Evolutionary conservation across 192 early-diverging fungal species (phyloP).

Genomic region (Diversispora epigaea): DNA sequence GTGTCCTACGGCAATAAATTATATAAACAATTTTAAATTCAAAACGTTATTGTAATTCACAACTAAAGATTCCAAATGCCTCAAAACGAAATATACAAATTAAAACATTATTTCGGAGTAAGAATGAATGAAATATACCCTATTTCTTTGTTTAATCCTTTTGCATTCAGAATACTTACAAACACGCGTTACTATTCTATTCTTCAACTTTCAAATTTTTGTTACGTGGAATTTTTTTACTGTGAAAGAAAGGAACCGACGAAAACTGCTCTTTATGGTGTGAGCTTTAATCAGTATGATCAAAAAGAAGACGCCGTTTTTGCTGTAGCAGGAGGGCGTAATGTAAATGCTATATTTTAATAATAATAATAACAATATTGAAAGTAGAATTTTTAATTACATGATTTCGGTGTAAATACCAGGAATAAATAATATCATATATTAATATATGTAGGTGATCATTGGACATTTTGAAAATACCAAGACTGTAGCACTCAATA

Average conservation of each 20-base stretch:
- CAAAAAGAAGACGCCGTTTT: not conserved
- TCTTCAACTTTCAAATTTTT: not conserved
- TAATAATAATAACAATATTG: not conserved
- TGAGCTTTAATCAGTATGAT: constrained; percentile 10
- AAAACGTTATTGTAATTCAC: no score
- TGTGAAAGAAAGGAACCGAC: constrained; percentile 29
- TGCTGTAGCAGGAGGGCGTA: constrained; percentile 17
- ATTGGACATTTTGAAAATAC: not conserved
- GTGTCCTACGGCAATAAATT: no score
- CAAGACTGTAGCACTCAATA: not conserved
- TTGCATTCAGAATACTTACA: not conserved
- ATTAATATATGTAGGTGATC: not conserved
- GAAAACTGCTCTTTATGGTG: constrained; percentile 24
- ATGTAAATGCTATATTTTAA: not conserved
- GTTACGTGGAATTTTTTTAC: not conserved
- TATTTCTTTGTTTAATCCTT: not conserved
- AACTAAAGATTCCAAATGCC: not conserved
- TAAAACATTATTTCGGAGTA: constrained; percentile 11
- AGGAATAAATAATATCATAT: not conserved
- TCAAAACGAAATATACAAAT: not conserved
- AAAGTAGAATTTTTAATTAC: not conserved
- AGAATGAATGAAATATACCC: not conserved
- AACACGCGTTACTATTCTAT: not conserved
- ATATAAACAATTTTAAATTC: no score
- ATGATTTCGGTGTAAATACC: not conserved